Percentiles rank a stretch among this genome's conserved stretches.
These are phyloP conservation scores for Beauveria caledonica DNA, from an alignment of 2,329 filamentous ascomycete genomes.

Conservation along the genomic window DNA sequence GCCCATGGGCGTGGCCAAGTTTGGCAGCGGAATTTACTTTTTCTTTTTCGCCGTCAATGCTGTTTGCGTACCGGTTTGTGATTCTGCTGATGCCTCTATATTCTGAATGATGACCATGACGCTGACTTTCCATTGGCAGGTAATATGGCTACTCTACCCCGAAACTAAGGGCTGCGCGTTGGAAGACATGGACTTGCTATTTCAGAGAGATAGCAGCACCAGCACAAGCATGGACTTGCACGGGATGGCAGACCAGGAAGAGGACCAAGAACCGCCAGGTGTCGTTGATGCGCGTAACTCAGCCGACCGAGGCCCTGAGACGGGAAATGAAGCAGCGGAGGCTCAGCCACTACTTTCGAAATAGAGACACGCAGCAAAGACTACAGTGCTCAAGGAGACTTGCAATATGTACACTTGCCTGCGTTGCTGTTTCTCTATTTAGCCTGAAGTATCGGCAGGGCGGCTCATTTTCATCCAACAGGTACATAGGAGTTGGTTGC, in stretches of 20 bases:
- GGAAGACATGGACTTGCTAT: constrained; percentile 38
- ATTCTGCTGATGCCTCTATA: neutral
- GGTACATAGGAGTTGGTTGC: constrained; percentile 10
- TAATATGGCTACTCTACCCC: constrained; percentile 34
- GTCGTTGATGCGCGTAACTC: neutral
- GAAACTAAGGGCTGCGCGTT: constrained; percentile 35
- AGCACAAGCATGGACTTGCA: neutral
- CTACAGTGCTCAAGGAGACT: neutral
- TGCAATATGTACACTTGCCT: neutral
- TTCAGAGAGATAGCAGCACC: constrained; percentile 18
- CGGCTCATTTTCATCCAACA: neutral
- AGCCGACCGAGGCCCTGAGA: neutral
- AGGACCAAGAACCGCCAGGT: neutral
- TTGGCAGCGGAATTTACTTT: constrained; percentile 47
- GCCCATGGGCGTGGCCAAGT: constrained; percentile 42
- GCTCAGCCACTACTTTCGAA: neutral
- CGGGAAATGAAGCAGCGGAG: neutral
- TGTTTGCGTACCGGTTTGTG: constrained; percentile 34
- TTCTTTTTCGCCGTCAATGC: constrained; percentile 48
- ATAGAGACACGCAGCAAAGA: neutral
- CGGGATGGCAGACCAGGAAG: neutral
- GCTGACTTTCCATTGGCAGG: constrained; percentile 17
- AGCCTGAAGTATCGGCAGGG: constrained; percentile 10
- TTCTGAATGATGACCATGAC: neutral
- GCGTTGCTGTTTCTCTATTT: neutral